Percentiles rank a stretch among this genome's conserved stretches.
Evolutionary conservation across 495 filamentous ascomycete genomes (phyloP).

Genomic region (Aspergillus sclerotioniger): DNA sequence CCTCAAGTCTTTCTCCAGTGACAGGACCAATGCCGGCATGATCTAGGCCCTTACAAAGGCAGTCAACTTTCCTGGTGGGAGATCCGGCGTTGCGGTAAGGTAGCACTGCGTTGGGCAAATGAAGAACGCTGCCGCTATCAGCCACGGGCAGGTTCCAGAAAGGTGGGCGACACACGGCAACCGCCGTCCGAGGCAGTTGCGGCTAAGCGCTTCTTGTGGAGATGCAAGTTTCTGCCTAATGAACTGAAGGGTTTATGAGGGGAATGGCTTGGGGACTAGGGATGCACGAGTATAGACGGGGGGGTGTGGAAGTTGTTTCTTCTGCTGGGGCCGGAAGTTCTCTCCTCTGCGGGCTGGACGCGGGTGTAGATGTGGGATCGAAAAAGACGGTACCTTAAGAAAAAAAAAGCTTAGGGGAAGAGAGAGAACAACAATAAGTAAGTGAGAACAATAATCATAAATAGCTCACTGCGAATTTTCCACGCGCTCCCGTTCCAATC

Average conservation of each 20-base stretch:
- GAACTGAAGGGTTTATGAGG: neutral
- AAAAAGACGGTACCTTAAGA: neutral
- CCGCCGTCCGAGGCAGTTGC: neutral
- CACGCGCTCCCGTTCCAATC: conserved; percentile 25
- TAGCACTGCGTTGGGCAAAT: neutral
- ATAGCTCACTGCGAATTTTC: conserved; percentile 19
- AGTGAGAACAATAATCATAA: neutral
- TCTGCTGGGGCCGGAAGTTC: neutral
- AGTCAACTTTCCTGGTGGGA: neutral
- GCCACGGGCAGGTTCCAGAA: neutral
- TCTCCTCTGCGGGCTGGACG: neutral
- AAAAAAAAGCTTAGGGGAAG: neutral
- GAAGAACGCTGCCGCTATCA: neutral
- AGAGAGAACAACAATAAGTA: neutral
- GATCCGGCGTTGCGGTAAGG: neutral
- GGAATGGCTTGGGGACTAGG: neutral
- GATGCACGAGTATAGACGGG: neutral
- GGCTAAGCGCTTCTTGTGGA: neutral
- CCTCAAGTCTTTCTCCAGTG: neutral
- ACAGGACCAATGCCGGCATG: conserved; percentile 15
- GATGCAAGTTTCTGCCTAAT: neutral
- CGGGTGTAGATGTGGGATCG: neutral
- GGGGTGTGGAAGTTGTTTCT: neutral
- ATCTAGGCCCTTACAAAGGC: conserved; percentile 1
- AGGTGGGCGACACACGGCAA: conserved; percentile 4